Evolutionary conservation across 306 rosid genomes (phyloP).

Genomic region (Rosa chinensis): DNA sequence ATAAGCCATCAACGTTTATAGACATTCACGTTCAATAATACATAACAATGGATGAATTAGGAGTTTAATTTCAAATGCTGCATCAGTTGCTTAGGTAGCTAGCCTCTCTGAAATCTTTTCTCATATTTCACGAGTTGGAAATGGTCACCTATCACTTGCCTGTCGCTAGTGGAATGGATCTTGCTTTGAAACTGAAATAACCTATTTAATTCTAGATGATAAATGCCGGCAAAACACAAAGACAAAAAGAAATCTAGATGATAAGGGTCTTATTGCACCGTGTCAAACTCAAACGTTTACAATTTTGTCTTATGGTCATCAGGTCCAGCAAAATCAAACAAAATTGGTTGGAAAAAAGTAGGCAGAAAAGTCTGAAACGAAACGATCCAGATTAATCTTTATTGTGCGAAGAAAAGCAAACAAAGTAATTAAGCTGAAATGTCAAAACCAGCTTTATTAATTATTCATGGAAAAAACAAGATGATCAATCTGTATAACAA

Average conservation of each 20-base stretch:
- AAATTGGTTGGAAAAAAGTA: not conserved
- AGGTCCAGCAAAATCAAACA: not conserved
- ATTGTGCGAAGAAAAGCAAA: not conserved
- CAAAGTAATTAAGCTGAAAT: slow-evolving; percentile 1
- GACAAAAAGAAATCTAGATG: not conserved
- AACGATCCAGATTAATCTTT: not conserved
- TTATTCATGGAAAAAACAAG: not conserved
- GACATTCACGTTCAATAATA: not conserved
- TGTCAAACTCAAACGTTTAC: slow-evolving; percentile 1
- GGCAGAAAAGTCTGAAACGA: not conserved
- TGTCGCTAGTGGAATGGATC: not conserved
- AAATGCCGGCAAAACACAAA: not conserved
- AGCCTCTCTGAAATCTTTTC: not conserved
- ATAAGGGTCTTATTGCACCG: not conserved
- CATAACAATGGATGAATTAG: not conserved
- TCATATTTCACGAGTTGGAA: not conserved
- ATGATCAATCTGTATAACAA: slow-evolving; percentile 23
- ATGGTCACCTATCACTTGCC: not conserved
- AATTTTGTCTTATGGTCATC: not conserved
- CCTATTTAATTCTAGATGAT: not conserved
- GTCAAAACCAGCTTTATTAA: slow-evolving; percentile 16
- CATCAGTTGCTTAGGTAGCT: not conserved
- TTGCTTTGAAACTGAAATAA: not conserved
- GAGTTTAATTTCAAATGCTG: not conserved
- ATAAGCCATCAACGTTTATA: not conserved